Base-by-base conservation (phyloP, 306 rosid species). In the Amphicarpaea edgeworthii region DNA sequence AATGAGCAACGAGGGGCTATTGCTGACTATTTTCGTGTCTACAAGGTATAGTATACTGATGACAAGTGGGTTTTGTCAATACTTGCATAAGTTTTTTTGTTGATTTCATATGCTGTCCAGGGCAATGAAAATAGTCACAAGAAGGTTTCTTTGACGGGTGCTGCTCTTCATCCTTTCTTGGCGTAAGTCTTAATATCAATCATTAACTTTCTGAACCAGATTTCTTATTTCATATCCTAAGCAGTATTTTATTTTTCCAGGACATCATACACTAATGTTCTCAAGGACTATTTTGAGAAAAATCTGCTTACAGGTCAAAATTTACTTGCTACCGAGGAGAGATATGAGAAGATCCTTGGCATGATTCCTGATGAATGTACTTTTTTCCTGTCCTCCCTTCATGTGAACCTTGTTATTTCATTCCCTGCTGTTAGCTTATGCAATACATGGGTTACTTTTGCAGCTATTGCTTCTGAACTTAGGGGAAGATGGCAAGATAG, bases 381-480 rank as follows among this genome's bases (percentile, higher is more conserved):
- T 65, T 65, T 50, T 24, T 32, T 60, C 43, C 14, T 47, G 12
- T 41, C 54, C 17, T 43, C 40, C 38, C 50, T 61, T 21, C 49
- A 37, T 58, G 19, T 54, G 28, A 20, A 46, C 43, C 28, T 59
- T 78, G 62, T 59, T 47, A 47, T 12, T 46, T 64, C 41, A 19
- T 59, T 71, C 80, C 61, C 69, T 51, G 49, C 40, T 15, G 40
- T 42, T 57, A 43, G 79, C 80, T 46, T 17, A 76, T 78, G 47
- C 66, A 21, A 78, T 40, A 24, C 46, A 21, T 53, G 77, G 28
- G 26, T 83, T 78, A 32, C 69, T 61, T 81, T 81, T 86, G 82
- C 96, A 95, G 99, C 97, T 80, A 30, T 89, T 81, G 77, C 91
- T 70, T 86, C 97, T 66, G 97, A 95, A 81, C 95, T 92, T 43